phyloP scores from a whole-genome alignment of 2,329 filamentous ascomycete genomes.

The Periconia macrospinosa region DNA sequence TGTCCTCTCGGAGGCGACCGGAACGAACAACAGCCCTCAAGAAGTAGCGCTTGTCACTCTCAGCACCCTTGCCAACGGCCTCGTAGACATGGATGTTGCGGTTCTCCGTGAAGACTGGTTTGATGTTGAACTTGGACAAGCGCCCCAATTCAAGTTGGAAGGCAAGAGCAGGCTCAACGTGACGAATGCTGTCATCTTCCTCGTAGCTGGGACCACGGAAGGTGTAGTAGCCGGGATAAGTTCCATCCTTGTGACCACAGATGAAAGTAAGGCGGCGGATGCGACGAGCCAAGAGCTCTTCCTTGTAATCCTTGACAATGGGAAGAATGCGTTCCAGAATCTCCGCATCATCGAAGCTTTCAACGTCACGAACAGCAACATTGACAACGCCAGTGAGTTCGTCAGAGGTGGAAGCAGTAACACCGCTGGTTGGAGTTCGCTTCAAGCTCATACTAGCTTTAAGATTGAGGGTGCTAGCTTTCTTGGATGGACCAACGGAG shows the following conservation, averaged over 20 bases:
- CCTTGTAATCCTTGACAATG: slow-evolving; percentile 78
- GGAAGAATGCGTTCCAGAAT: slow-evolving; percentile 73
- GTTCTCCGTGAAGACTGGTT: slow-evolving; percentile 98
- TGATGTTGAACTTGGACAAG: slow-evolving; percentile 96
- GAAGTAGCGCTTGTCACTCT: slow-evolving; percentile 98
- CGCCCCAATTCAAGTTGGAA: slow-evolving; percentile 98
- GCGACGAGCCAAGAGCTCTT: slow-evolving; percentile 77
- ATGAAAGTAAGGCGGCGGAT: slow-evolving; percentile 95
- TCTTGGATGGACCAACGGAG: slow-evolving; percentile 52
- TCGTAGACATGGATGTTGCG: slow-evolving; percentile 99
- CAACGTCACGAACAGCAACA: slow-evolving; percentile 85
- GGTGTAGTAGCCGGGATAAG: slow-evolving; percentile 96
- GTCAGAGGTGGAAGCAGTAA: slow-evolving; percentile 58
- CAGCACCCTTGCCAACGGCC: slow-evolving; percentile 89
- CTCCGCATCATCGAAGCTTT: slow-evolving; percentile 80
- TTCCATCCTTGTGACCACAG: slow-evolving; percentile 90
- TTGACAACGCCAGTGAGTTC: slow-evolving; percentile 93
- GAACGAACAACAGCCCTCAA: slow-evolving; percentile 93
- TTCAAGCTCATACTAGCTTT: slow-evolving; percentile 59
- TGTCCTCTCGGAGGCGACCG: slow-evolving; percentile 92
- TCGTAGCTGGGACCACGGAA: slow-evolving; percentile 90
- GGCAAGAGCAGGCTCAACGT: slow-evolving; percentile 92
- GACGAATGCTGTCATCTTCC: slow-evolving; percentile 94
- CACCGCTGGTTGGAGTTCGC: slow-evolving; percentile 57
- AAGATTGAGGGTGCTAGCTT: slow-evolving; percentile 53